A percentile compares a stretch with the other conserved stretches of the same genome.
Conservation (phyloP, 495 filamentous ascomycete species). For the Jackrogersella multiformis region DNA sequence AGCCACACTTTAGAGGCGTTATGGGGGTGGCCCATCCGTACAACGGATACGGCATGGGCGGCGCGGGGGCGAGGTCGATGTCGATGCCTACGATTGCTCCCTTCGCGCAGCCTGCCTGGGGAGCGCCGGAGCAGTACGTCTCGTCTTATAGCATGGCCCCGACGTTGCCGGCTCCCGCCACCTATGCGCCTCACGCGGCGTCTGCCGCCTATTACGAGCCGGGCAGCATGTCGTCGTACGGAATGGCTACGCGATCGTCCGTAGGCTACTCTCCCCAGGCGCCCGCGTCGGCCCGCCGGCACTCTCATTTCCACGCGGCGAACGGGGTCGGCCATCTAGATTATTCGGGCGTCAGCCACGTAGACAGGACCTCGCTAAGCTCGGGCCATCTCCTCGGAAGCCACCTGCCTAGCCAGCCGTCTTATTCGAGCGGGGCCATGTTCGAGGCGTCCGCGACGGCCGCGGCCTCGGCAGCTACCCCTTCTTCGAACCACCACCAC, state of each 20-base stretch:
- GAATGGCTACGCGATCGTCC: constrained; percentile 3
- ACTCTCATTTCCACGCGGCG: constrained; percentile 8
- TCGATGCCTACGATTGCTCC: constrained; percentile 25
- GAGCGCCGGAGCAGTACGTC: constrained; percentile 1
- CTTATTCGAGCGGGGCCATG: constrained; percentile 24
- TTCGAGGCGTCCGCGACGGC: constrained; percentile 18
- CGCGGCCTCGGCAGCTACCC: neutral
- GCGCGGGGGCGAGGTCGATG: constrained; percentile 13
- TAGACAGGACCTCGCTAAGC: constrained; percentile 9
- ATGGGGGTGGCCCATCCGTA: neutral
- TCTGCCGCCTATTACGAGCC: constrained; percentile 7
- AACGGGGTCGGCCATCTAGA: constrained; percentile 8
- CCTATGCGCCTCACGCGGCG: constrained; percentile 1
- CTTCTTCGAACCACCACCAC: neutral
- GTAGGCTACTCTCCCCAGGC: neutral
- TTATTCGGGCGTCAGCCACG: neutral
- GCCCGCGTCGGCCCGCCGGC: neutral
- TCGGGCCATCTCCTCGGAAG: constrained; percentile 10
- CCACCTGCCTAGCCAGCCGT: constrained; percentile 13
- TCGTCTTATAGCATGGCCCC: constrained; percentile 2
- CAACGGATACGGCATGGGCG: constrained; percentile 17
- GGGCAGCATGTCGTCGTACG: neutral
- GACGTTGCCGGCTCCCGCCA: constrained; percentile 12
- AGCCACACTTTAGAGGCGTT: neutral
- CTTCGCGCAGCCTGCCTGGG: constrained; percentile 1